These are phyloP conservation scores for Areca catechu DNA, from an alignment of 176 grass and related monocot genomes.

Conservation along the genomic window DNA sequence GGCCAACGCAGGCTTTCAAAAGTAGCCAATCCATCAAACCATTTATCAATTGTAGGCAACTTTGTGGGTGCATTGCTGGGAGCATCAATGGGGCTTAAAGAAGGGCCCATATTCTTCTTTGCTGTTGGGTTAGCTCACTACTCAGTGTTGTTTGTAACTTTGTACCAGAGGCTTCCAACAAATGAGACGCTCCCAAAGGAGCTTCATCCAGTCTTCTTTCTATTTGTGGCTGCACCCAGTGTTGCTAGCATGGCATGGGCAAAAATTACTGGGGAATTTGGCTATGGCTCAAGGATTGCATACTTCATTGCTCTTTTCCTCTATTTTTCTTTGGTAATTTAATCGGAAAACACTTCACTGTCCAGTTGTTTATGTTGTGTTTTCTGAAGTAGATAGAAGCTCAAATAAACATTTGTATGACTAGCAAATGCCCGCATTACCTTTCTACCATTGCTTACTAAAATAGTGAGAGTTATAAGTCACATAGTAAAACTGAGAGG, in stretches of 20 bases:
- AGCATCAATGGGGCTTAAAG: conserved; percentile 60
- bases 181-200: conserved; percentile 84
- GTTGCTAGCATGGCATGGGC: conserved; percentile 84
- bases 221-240: conserved; percentile 84
- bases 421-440: no score
- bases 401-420: neutral
- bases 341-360: neutral
- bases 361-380: conserved; percentile 2
- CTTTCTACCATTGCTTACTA: no score
- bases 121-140: conserved; percentile 82
- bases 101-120: conserved; percentile 84
- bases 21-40: conserved; percentile 82
- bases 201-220: conserved; percentile 87
- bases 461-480: no score
- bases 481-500: no score
- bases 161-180: conserved; percentile 91
- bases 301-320: conserved; percentile 90
- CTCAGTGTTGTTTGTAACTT: conserved; percentile 77
- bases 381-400: neutral
- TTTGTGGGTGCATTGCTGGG: conserved; percentile 89
- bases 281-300: conserved; percentile 41
- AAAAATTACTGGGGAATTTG: conserved; percentile 64
- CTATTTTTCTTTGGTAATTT: conserved; percentile 59
- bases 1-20: conserved; percentile 65
- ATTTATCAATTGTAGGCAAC: conserved; percentile 80